Evolutionary conservation across 345 rosid genomes (phyloP), one percentile per base, ranked within the genome.

Genomic region (Syzygium aromaticum): DNA sequence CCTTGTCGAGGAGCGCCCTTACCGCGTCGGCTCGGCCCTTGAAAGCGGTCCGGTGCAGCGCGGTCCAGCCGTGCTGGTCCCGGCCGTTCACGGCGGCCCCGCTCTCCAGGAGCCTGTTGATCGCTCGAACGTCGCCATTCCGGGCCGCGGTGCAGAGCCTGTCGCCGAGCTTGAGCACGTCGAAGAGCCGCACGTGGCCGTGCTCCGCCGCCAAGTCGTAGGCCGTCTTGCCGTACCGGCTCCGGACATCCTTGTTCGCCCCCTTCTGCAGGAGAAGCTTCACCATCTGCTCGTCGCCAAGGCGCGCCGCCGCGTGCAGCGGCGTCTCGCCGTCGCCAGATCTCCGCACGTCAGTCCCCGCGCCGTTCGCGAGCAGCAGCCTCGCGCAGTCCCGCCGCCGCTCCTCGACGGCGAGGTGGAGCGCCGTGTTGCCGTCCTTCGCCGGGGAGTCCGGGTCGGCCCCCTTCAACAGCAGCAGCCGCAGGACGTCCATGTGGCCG

Each of bases 1-100:
- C 96, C 51, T 90, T 94, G 6, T 93, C 94, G 2, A 94, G 85
- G 77, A 95, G 84, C 19, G 89, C 56, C 87, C 89, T 86, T 4
- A 91, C 93, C 1, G 87, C 91, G 7, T 94, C 94, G 0, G 77
- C 52, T 27, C 85, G 89, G 8, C 97, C 97, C 63, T 95, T 95
- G 83, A 95, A 94, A 5, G 94, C 91, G 2, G 95, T 94, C 63
- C 97, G 89, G 52, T 95, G 96, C 67, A 95, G 87, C 0, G 96
- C 94, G 0, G 95, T 95, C 97, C 97, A 95, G 27, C 97, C 96
- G 57, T 94, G 92, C 54, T 92, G 96, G 87, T 95, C 97, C 3
- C 90, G 88, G 7, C 96, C 94, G 12, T 92, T 92, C 52, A 94
- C 90, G 7, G 87, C 82, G 1, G 96, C 97, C 2, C 97, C 97